These are phyloP conservation scores for Trametes pubescens DNA, from an alignment of 1,284 basidiomycete genomes.

Conservation along the genomic window DNA sequence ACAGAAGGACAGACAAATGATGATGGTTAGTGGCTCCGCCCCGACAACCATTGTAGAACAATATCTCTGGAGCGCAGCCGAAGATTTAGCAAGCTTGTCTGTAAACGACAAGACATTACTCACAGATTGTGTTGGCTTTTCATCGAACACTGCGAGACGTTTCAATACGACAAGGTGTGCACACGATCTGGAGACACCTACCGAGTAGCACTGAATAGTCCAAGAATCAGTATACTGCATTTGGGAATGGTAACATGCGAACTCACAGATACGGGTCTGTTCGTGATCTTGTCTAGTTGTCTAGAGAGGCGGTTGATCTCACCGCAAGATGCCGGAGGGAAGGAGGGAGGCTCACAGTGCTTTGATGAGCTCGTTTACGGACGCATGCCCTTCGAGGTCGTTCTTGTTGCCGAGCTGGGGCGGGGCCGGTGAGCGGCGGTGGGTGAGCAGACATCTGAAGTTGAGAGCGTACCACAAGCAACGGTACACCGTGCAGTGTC, in stretches of 20 bases:
- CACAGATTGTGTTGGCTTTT: conserved; percentile 94
- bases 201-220: conserved; percentile 76
- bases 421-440: conserved; percentile 4
- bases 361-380: conserved; percentile 85
- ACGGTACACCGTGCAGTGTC: conserved; percentile 80
- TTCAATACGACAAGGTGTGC: conserved; percentile 27
- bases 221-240: background rate
- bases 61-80: conserved; percentile 64
- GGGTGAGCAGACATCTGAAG: conserved; percentile 13
- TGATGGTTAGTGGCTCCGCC: conserved; percentile 60
- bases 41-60: conserved; percentile 76
- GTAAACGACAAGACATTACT: conserved; percentile 32
- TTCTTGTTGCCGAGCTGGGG: conserved; percentile 93
- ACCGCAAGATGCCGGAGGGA: conserved; percentile 12
- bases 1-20: background rate
- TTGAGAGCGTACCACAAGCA: conserved; percentile 80
- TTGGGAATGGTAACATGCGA: background rate
- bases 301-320: conserved; percentile 46
- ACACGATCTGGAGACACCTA: conserved; percentile 46
- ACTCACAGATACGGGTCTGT: conserved; percentile 86
- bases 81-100: too few species aligned
- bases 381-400: conserved; percentile 82
- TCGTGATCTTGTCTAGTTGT: conserved; percentile 84
- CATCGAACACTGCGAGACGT: conserved; percentile 78
- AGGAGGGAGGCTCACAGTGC: conserved; percentile 67